These are phyloP conservation scores for Neostapfia colusana DNA, from an alignment of 176 grass and related monocot species.

Conservation along the genomic window DNA sequence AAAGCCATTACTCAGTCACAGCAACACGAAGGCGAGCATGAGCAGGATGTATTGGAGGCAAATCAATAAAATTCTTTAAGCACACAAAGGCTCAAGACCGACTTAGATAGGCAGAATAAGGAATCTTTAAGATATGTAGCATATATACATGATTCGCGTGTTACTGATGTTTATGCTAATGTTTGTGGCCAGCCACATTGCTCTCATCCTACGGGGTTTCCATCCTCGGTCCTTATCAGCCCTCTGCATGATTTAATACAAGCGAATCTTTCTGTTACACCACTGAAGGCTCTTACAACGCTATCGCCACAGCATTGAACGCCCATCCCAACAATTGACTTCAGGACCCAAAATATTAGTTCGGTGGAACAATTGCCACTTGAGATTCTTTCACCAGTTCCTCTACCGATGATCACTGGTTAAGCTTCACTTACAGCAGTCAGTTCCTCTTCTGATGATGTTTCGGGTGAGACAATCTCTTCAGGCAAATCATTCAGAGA, in stretches of 20 bases:
- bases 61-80: neutral
- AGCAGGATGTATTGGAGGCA: neutral
- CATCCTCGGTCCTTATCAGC: neutral
- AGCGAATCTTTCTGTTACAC: neutral
- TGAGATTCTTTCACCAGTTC: neutral
- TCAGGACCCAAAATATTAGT: constrained; percentile 29
- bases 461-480: constrained; percentile 35
- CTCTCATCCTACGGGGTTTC: neutral
- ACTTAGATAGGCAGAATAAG: constrained; percentile 1
- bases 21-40: neutral
- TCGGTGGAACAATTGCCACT: constrained; percentile 2
- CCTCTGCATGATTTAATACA: neutral
- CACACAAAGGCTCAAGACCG: neutral
- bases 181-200: neutral
- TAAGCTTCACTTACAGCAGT: constrained; percentile 37
- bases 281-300: neutral
- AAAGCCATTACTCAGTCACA: neutral
- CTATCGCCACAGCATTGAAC: neutral
- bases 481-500: constrained; percentile 32
- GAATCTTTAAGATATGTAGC: constrained; percentile 6
- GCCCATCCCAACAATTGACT: neutral
- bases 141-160: constrained; percentile 41
- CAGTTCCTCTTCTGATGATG: constrained; percentile 48
- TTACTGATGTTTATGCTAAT: neutral
- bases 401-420: constrained; percentile 6